These are phyloP conservation scores for Collybiopsis confluens DNA, from an alignment of 768 basidiomycete species.

Conservation along the genomic window DNA sequence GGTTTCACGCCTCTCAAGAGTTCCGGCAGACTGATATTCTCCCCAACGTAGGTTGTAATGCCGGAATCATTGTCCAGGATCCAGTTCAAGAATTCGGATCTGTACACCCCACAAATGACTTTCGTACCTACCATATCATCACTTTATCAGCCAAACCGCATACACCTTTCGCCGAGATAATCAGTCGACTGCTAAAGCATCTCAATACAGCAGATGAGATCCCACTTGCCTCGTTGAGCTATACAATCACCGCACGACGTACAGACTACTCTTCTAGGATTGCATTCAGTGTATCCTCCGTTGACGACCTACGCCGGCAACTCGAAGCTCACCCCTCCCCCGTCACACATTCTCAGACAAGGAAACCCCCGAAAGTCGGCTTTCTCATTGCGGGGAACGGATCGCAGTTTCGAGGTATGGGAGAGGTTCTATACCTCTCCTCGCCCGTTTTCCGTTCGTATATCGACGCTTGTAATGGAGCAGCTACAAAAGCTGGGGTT, in stretches of 20 bases:
- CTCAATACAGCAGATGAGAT: not conserved
- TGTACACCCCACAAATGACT: not conserved
- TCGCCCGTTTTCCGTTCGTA: not conserved
- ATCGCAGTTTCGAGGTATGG: slow-evolving; percentile 7
- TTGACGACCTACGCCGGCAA: slow-evolving; percentile 3
- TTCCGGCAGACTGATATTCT: not conserved
- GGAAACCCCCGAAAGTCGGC: slow-evolving; percentile 3
- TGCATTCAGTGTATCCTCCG: slow-evolving; percentile 5
- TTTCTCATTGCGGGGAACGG: slow-evolving; percentile 8
- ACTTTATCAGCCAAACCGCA: slow-evolving; percentile 5
- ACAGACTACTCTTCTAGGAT: slow-evolving; percentile 6
- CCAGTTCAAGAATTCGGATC: not conserved
- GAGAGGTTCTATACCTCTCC: not conserved
- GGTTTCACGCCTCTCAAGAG: not conserved
- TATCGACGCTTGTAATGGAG: slow-evolving; percentile 2
- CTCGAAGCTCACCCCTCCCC: not conserved
- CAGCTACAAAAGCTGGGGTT: not conserved
- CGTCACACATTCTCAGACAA: not conserved
- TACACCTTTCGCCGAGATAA: not conserved
- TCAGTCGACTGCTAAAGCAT: not conserved
- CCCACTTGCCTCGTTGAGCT: slow-evolving; percentile 3
- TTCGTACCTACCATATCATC: slow-evolving; percentile 1
- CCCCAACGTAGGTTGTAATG: slow-evolving; percentile 2
- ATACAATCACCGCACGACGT: slow-evolving; percentile 6
- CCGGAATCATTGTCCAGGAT: slow-evolving; percentile 1